phyloP scores from a whole-genome alignment of 306 rosid species.

The Prunus fruticosa region DNA sequence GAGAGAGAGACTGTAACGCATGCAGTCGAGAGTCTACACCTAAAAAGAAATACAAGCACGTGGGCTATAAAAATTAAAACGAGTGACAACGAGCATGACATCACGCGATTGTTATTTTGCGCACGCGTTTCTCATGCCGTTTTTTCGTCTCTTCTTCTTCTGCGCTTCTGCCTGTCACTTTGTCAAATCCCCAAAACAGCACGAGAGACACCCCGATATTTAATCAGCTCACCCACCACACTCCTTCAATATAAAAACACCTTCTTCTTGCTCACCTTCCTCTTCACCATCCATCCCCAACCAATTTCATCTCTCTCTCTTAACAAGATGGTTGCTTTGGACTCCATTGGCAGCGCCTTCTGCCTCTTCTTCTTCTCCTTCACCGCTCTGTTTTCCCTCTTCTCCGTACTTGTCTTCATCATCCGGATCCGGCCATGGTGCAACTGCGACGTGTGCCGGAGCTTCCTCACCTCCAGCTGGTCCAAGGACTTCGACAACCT shows the following conservation, averaged over 20 bases:
- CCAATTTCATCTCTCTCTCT: neutral
- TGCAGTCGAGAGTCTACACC: neutral
- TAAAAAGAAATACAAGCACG: neutral
- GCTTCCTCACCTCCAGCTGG: constrained; percentile 53
- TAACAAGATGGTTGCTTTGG: neutral
- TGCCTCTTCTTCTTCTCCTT: constrained; percentile 59
- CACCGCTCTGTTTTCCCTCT: constrained; percentile 46
- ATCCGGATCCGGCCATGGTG: constrained; percentile 71
- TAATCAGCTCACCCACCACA: neutral
- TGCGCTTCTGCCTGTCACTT: constrained; percentile 2
- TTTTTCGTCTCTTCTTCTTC: neutral
- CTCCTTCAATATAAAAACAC: constrained; percentile 31
- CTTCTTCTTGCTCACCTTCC: neutral
- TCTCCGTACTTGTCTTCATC: constrained; percentile 55
- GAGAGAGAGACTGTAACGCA: neutral
- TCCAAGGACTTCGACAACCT: constrained; percentile 34
- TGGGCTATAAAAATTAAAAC: neutral
- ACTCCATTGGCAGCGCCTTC: constrained; percentile 37
- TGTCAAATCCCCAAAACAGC: neutral
- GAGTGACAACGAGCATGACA: neutral
- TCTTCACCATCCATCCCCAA: too few relatives aligned
- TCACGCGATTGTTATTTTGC: constrained; percentile 19
- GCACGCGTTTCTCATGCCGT: constrained; percentile 62
- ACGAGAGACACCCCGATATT: neutral
- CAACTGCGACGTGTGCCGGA: constrained; percentile 54